phyloP scores from a whole-genome alignment of 2,329 filamentous ascomycete genomes.

The Fusarium mundagurra region DNA sequence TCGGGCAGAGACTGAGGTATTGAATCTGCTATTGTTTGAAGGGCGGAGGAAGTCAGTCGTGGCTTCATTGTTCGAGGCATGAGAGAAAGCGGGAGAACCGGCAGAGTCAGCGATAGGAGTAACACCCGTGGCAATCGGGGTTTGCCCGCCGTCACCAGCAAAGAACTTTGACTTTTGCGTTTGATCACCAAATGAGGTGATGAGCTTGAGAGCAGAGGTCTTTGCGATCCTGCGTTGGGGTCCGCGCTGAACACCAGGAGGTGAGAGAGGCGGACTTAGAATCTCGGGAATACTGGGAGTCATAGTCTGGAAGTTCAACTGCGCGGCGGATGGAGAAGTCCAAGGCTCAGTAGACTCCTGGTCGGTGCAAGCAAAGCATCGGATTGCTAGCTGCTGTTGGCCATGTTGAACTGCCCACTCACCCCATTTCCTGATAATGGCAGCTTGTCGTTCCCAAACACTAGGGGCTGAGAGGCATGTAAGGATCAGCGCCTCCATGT shows the following conservation, averaged over 20 bases:
- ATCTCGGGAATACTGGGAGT: constrained; percentile 67
- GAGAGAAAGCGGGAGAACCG: constrained; percentile 64
- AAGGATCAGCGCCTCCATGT: constrained; percentile 91
- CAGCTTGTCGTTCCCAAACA: constrained; percentile 91
- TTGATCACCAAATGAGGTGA: constrained; percentile 83
- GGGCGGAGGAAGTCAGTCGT: constrained; percentile 75
- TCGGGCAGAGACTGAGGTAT: constrained; percentile 73
- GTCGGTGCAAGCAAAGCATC: constrained; percentile 92
- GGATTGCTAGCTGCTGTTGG: constrained; percentile 88
- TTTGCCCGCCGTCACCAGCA: constrained; percentile 67
- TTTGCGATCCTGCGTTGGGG: constrained; percentile 75
- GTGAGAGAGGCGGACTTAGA: constrained; percentile 78
- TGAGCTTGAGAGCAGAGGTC: constrained; percentile 86
- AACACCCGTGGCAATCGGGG: constrained; percentile 82
- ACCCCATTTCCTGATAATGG: constrained; percentile 93
- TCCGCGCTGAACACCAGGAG: constrained; percentile 70
- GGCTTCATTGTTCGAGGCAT: constrained; percentile 62
- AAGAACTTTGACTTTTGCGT: constrained; percentile 73
- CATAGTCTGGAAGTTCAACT: constrained; percentile 65
- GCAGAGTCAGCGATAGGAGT: constrained; percentile 89
- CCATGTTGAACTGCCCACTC: constrained; percentile 88
- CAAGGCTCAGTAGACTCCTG: constrained; percentile 86
- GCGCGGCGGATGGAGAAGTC: constrained; percentile 82
- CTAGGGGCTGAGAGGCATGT: constrained; percentile 83
- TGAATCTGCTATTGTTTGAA: constrained; percentile 73